Percentiles rank a stretch among this genome's conserved stretches.
Conservation (phyloP, 495 filamentous ascomycete species). For the Hypoxylon fragiforme region DNA sequence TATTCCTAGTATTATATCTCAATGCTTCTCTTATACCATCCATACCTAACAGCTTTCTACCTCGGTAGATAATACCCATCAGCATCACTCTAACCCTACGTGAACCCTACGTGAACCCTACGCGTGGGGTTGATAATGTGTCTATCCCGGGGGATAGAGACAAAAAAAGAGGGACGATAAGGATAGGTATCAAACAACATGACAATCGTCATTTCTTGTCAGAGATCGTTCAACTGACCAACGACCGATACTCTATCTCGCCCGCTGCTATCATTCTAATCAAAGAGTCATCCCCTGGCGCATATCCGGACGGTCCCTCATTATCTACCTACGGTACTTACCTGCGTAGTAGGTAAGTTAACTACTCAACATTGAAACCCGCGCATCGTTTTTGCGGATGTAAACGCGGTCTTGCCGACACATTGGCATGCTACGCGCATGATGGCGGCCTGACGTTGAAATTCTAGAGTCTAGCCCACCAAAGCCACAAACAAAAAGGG, state of each 20-base stretch:
- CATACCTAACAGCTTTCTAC: too few relatives aligned
- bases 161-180: slow-evolving; percentile 12
- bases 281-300: slow-evolving; percentile 2
- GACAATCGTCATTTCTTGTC: slow-evolving; percentile 24
- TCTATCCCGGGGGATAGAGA: slow-evolving; percentile 16
- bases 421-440: not conserved
- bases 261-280: too few relatives aligned
- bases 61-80: too few relatives aligned
- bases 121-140: slow-evolving; percentile 26
- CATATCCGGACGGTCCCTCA: slow-evolving; percentile 6
- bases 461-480: slow-evolving; percentile 14
- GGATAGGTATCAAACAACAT: slow-evolving; percentile 4
- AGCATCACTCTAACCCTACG: not conserved
- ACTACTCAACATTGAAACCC: too few relatives aligned
- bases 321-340: too few relatives aligned
- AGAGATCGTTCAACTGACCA: slow-evolving; percentile 13
- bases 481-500: slow-evolving; percentile 30
- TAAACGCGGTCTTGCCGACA: slow-evolving; percentile 4
- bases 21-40: slow-evolving; percentile 15
- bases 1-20: too few relatives aligned
- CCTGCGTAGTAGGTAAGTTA: too few relatives aligned
- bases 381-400: slow-evolving; percentile 11
- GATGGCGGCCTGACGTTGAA: slow-evolving; percentile 27
- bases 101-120: not conserved
- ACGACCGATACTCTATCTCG: too few relatives aligned